Base-by-base conservation (phyloP, 441 rosid species). In the Kokia cookei region DNA sequence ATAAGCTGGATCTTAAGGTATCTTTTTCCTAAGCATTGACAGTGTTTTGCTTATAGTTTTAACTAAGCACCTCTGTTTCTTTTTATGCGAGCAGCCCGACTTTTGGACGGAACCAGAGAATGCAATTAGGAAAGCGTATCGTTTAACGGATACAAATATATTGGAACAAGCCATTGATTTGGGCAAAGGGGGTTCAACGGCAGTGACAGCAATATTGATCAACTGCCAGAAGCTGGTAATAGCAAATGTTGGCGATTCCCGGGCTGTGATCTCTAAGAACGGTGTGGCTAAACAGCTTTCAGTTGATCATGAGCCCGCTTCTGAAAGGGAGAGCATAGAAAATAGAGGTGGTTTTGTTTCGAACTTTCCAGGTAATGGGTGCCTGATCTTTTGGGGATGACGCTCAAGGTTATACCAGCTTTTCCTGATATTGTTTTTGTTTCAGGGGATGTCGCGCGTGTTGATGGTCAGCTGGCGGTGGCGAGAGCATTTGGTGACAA, bases 401-500 rank as follows among this genome's bases (percentile, higher is more conserved):
- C 37, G 37, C 37, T 32, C 37, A 0, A 32, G 37, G 37, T 32
- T 32, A 32, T 6, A 32, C 37, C 7, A 32, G 0, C 37, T 32
- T 32, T 32, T 32, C 0, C 37, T 32, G 7, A 32, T 32, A 32
- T 35, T 32, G 3, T 8, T 8, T 22, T 69, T 37, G 74, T 78
- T 78, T 75, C 86, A 93, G 97, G 98, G 75, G 99, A 95, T 66
- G 97, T 95, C 72, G 85, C 99, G 0, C 87, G 98, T 13, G 97
- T 95, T 54, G 98, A 95, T 71, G 98, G 97, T 58, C 97, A 90
- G 75, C 77, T 93, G 81, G 99, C 99, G 0, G 95, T 95, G 82
- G 91, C 93, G 4, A 93, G 99, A 76, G 97, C 98, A 68, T 95
- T 95, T 75, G 99, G 99, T 69, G 98, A 95, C 80, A 90, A 90